phyloP scores from a whole-genome alignment of 108 stramenopile genomes.

The Cyclotella baltica region DNA sequence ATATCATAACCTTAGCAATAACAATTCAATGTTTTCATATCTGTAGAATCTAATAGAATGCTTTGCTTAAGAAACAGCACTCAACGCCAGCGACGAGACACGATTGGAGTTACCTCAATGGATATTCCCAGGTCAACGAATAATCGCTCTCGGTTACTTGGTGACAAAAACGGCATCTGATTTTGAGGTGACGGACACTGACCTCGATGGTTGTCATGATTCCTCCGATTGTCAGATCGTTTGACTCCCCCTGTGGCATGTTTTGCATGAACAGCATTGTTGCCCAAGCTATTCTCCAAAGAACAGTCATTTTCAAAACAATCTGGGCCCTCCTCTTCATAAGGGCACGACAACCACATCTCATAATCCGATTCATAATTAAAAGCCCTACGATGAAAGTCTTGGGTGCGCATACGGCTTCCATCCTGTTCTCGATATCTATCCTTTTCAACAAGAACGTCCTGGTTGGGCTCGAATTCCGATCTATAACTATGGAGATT shows the following conservation, averaged over 20 bases:
- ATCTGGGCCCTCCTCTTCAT: too few relatives aligned
- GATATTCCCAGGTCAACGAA: constrained; percentile 20
- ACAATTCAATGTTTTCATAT: not conserved
- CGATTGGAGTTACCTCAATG: constrained; percentile 28
- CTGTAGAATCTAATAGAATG: not conserved
- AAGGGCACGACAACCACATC: too few relatives aligned
- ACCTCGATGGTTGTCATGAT: not conserved
- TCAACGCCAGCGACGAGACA: constrained; percentile 3
- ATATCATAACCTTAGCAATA: not conserved
- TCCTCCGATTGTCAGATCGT: not conserved
- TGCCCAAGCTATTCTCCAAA: too few relatives aligned
- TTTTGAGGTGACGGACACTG: not conserved
- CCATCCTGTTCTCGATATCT: too few relatives aligned
- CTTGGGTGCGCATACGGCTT: too few relatives aligned
- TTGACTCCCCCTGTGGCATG: not conserved
- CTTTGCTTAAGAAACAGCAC: not conserved
- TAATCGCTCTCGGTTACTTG: constrained; percentile 14
- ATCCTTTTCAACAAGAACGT: too few relatives aligned
- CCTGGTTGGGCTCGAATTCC: too few relatives aligned
- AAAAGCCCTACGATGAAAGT: too few relatives aligned
- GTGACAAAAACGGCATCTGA: not conserved
- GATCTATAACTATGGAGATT: not conserved
- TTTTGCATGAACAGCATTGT: too few relatives aligned
- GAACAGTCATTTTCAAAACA: too few relatives aligned
- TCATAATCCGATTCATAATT: too few relatives aligned